phyloP scores from a whole-genome alignment of 495 filamentous ascomycete genomes.

The Oidiodendron maius region DNA sequence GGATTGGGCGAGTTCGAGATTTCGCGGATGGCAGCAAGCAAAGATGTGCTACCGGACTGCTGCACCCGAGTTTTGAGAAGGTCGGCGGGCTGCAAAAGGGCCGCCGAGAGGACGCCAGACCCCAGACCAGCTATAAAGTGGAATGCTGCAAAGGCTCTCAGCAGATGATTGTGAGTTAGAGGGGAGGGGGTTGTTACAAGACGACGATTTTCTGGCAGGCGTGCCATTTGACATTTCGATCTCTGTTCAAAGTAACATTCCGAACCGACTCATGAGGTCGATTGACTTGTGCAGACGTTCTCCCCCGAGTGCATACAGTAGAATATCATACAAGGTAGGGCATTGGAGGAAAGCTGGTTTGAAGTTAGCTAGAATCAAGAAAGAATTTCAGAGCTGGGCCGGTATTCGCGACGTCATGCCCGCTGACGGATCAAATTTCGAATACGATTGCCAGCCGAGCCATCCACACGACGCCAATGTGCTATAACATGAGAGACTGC shows the following conservation, averaged over 20 bases:
- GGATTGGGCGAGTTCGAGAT: conserved; percentile 52
- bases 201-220: conserved; percentile 19
- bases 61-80: conserved; percentile 96
- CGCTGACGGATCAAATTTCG: no score
- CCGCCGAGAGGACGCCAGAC: conserved; percentile 80
- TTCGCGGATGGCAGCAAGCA: conserved; percentile 62
- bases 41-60: conserved; percentile 60
- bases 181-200: conserved; percentile 11
- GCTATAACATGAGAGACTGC: no score
- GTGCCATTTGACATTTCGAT: conserved; percentile 26
- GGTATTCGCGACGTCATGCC: conserved; percentile 1
- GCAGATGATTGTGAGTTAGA: not conserved
- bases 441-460: no score
- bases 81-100: conserved; percentile 91
- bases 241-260: conserved; percentile 10
- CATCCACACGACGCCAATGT: no score
- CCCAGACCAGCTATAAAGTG: conserved; percentile 77
- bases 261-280: no score
- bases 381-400: not conserved
- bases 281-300: no score
- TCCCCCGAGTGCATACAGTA: no score
- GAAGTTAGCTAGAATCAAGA: not conserved
- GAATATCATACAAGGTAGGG: no score
- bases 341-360: no score
- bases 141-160: conserved; percentile 13